Evolutionary conservation across 805 yeast species (phyloP), one percentile per base, ranked within the genome.

Genomic region (Scheffersomyces stipitis): DNA sequence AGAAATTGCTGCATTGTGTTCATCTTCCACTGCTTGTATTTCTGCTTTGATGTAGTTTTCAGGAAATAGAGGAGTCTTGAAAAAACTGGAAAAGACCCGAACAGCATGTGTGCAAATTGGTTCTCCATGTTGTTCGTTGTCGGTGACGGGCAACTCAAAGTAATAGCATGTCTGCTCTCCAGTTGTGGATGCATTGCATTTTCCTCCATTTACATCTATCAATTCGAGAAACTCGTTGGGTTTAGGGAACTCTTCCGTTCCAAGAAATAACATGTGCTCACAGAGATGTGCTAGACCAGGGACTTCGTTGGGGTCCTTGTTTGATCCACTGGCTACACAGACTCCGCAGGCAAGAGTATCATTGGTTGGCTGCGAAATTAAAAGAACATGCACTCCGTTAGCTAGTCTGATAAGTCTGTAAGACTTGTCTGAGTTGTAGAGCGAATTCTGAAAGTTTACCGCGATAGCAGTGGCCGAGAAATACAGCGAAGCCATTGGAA

Each of bases 241-340:
- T 14, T 61, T 53, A 1, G 85, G 81, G 43, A 56, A 81, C 34
- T 68, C 60, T 47, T 73, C 77, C 0, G 85, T 76, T 3, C 83
- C 85, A 37, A 51, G 44, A 44, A 54, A 65, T 17, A 56, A 36
- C 71, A 84, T 69, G 56, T 88, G 96, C 52, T 88, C 96, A 49
- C 95, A 83, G 40, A 87, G 73, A 64, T 91, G 99, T 0, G 98
- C 98, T 26, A 91, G 54, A 0, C 99, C 99, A 0, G 80, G 80
- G 1, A 83, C 48, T 4, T 71, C 72, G 4, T 63, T 66, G 0
- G 95, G 91, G 46, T 91, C 97, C 31, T 80, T 71, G 51, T 80
- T 81, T 2, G 96, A 81, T 6, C 99, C 99, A 0, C 86, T 69
- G 3, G 82, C 81, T 2, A 89, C 87, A 26, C 86, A 76, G 5